These are phyloP conservation scores for Aspergillus costaricaensis DNA, from an alignment of 2,329 filamentous ascomycete species.

Conservation along the genomic window DNA sequence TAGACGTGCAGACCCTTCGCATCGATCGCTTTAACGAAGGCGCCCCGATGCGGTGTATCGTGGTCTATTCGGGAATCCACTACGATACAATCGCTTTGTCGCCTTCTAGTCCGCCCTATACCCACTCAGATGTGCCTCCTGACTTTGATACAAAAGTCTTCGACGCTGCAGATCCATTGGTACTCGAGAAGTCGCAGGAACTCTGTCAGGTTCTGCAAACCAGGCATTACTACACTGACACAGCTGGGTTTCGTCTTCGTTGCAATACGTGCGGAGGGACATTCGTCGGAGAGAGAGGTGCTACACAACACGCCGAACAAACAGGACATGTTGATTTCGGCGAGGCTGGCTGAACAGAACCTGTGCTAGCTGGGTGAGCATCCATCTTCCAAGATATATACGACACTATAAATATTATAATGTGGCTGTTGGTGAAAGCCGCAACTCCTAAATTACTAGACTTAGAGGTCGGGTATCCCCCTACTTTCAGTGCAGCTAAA, in stretches of 20 bases:
- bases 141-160: conserved; percentile 82
- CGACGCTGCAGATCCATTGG: conserved; percentile 56
- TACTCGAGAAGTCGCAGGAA: conserved; percentile 62
- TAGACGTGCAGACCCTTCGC: conserved; percentile 71
- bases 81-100: conserved; percentile 87
- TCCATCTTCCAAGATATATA: neutral
- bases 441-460: no score
- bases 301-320: conserved; percentile 48
- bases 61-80: conserved; percentile 90
- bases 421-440: no score
- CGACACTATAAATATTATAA: neutral
- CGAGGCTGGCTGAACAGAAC: conserved; percentile 39
- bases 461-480: no score
- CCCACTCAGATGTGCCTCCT: conserved; percentile 61
- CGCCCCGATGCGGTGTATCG: conserved; percentile 67
- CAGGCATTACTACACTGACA: conserved; percentile 86
- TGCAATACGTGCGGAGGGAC: conserved; percentile 64
- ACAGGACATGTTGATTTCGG: conserved; percentile 54
- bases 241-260: conserved; percentile 72
- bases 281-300: conserved; percentile 50
- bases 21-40: conserved; percentile 79
- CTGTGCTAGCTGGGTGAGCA: neutral
- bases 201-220: conserved; percentile 68
- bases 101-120: conserved; percentile 59
- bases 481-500: no score